Percentiles rank a stretch among this genome's conserved stretches.
These are phyloP conservation scores for Pseudodiploospora longispora DNA, from an alignment of 2,329 filamentous ascomycete genomes.

Conservation along the genomic window DNA sequence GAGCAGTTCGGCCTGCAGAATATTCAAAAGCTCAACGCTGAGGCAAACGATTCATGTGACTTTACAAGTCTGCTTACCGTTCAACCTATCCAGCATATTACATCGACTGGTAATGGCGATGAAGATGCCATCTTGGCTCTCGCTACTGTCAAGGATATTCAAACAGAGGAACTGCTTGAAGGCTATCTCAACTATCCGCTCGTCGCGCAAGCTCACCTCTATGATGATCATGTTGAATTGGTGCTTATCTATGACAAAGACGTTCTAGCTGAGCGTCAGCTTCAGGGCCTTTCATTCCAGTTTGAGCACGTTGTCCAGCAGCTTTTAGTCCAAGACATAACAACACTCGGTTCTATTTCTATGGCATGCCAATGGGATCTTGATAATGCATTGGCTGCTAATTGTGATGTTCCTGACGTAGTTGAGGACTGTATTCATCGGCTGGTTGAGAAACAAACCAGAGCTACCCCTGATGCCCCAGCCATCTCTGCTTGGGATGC, in stretches of 20 bases:
- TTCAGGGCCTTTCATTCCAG: too few relatives aligned
- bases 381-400: too few relatives aligned
- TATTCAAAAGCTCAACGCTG: conserved; percentile 8
- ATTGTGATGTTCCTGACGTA: too few relatives aligned
- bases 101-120: background rate
- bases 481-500: background rate
- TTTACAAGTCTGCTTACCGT: conserved; percentile 11
- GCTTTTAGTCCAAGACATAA: too few relatives aligned
- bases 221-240: too few relatives aligned
- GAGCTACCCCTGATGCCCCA: background rate
- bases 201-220: background rate
- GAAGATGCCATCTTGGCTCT: background rate
- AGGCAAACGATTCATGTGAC: conserved; percentile 5
- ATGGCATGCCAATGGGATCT: too few relatives aligned
- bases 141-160: background rate
- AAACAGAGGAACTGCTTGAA: background rate
- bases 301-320: too few relatives aligned
- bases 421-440: too few relatives aligned
- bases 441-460: background rate
- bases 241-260: too few relatives aligned
- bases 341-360: too few relatives aligned
- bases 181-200: conserved; percentile 2
- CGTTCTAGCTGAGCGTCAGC: too few relatives aligned
- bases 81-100: background rate
- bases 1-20: background rate